Base-by-base conservation (phyloP, 176 grass and related monocot species). In the Elaeis guineensis region DNA sequence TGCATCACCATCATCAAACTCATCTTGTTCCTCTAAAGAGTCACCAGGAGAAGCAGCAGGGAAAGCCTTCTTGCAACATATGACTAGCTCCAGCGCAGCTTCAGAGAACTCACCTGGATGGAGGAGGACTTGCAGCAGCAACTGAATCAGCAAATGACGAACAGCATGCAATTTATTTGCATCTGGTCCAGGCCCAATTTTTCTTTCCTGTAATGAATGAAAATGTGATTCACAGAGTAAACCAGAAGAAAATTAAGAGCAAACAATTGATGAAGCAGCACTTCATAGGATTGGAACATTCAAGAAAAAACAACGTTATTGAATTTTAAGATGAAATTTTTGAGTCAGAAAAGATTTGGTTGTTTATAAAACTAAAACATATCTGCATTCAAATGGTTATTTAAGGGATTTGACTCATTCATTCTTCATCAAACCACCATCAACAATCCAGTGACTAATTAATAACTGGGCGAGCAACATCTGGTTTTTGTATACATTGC, bases 61-160 rank as follows among this genome's bases (percentile, higher is more conserved):
- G 50, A 91, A 97, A 22, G 84, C 78, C 66, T 97, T 97, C 52
- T 80, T 85, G 76, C 84, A 91, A 64, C 93, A 97, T 80, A 97
- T 91, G 58, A 72, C 81, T 54, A 97, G 70, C 71, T 97, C 87
- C 20, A 89, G 66, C 61, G 87, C 87, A 6, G 87, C 75, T 54
- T 97, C 87, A 62, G 80, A 90, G 26, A 80, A 89, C 48, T 97
- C 84, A 22, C 86, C 87, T 59, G 93, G 87, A 78, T 75, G 72
- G 55, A 91, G 72, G 51, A 92, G 84, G 72, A 97, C 82, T 82
- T 97, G 87, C 25, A 97, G 79, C 69, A 92, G 35, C 39, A 97
- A 75, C 17, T 97, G 81, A 58, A 97, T 89, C 59, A 97, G 67
- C 35, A 97, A 84, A 82, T 91, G 86, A 59, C 87, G 83, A 69